Evolutionary conservation across 2,329 filamentous ascomycete genomes (phyloP).

Genomic region (Monosporascus sp.): DNA sequence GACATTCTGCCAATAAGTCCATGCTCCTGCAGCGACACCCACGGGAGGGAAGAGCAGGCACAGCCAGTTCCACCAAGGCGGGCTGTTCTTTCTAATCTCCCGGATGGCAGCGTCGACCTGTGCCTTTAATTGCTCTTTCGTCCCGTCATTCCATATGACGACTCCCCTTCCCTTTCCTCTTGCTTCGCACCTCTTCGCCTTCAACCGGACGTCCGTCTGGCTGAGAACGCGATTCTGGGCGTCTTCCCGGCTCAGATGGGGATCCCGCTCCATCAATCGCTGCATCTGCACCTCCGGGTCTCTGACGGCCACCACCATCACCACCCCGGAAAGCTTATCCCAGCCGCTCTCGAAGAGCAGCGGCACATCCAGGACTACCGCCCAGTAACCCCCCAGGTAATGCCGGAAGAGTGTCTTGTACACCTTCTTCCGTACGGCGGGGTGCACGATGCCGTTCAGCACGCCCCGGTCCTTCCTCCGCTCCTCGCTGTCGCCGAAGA

Average conservation of each 20-base stretch:
- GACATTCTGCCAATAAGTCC: slow-evolving; percentile 68
- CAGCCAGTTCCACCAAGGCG: slow-evolving; percentile 78
- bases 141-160: slow-evolving; percentile 87
- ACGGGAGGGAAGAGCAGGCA: slow-evolving; percentile 67
- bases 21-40: slow-evolving; percentile 61
- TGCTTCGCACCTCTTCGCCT: slow-evolving; percentile 69
- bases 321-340: slow-evolving; percentile 78
- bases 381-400: slow-evolving; percentile 76
- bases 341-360: slow-evolving; percentile 84
- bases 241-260: slow-evolving; percentile 76
- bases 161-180: slow-evolving; percentile 61
- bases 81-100: slow-evolving; percentile 57
- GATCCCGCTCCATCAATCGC: slow-evolving; percentile 68
- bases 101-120: slow-evolving; percentile 63
- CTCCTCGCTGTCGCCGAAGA: slow-evolving; percentile 77
- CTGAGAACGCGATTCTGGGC: slow-evolving; percentile 80
- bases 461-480: slow-evolving; percentile 65
- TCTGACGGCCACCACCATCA: slow-evolving; percentile 79
- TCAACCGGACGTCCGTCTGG: slow-evolving; percentile 80
- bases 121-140: slow-evolving; percentile 60
- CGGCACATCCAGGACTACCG: slow-evolving; percentile 87
- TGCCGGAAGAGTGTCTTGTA: slow-evolving; percentile 65
- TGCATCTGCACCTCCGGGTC: slow-evolving; percentile 79
- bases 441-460: slow-evolving; percentile 88
- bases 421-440: slow-evolving; percentile 79